Percentiles rank a stretch among this genome's conserved stretches.
Evolutionary conservation across 2,329 filamentous ascomycete genomes (phyloP).

Genomic region (Gnomoniopsis sp.): DNA sequence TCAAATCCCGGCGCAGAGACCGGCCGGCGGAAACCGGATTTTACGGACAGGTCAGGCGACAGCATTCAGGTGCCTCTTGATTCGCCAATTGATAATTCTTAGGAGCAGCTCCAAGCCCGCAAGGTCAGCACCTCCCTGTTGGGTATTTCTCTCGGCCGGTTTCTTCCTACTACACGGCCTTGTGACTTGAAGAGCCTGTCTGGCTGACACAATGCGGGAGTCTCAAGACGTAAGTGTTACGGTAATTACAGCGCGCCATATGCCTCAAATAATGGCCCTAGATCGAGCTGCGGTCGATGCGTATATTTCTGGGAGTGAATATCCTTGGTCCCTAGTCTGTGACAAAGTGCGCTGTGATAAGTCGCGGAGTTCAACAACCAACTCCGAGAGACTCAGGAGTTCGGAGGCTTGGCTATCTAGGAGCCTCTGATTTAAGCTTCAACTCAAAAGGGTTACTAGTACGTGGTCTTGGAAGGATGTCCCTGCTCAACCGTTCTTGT

Average conservation of each 20-base stretch:
- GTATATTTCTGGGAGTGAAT: background rate
- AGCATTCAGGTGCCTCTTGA: background rate
- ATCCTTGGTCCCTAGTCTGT: background rate
- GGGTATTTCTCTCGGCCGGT: conserved; percentile 4
- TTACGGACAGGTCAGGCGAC: conserved; percentile 8
- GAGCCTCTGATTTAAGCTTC: background rate
- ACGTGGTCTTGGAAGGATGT: too few species aligned
- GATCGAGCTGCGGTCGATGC: background rate
- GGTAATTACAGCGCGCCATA: background rate
- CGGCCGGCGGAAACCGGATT: conserved; percentile 15
- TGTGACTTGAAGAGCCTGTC: conserved; percentile 12
- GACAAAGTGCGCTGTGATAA: background rate
- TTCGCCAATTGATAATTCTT: conserved; percentile 17
- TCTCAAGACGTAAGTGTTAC: background rate
- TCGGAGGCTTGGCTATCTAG: background rate
- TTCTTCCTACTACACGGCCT: conserved; percentile 12
- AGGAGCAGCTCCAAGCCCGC: background rate
- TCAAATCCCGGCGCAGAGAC: background rate
- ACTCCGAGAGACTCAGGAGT: background rate
- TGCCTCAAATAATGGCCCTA: background rate
- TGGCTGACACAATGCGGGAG: background rate
- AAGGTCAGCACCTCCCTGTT: background rate
- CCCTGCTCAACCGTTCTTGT: background rate
- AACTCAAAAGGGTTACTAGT: background rate
- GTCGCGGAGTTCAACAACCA: background rate